Base-by-base conservation (phyloP, 495 filamentous ascomycete species). In the Tuber melanosporum region DNA sequence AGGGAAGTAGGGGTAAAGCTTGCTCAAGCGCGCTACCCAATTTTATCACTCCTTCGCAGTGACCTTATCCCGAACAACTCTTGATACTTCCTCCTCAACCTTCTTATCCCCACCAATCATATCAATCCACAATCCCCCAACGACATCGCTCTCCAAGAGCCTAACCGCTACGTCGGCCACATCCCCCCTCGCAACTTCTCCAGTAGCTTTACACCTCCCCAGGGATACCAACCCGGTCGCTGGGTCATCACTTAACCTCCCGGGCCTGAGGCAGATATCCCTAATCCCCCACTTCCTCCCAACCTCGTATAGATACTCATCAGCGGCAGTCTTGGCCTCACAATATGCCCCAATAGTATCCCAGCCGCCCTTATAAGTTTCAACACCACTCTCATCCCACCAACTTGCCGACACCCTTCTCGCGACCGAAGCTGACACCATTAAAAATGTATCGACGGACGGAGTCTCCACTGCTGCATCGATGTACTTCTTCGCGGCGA, bases 301-400 rank as follows among this genome's bases (percentile, higher is more conserved):
- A 62, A 79, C 79, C 26, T 77, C 75, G 75, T 90, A 91, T 76
- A 94, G 85, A 69, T 87, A 89, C 84, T 93, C 89, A 83, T 97
- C 93, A 1, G 92, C 92, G 19, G 89, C 90, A 5, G 91, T 82
- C 84, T 95, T 95, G 71, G 93, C 93, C 73, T 91, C 86, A 80
- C 89, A 90, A 84, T 95, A 95, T 2, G 84, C 85, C 70, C 89
- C 85, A 0, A 87, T 82, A 41, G 87, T 87, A 17, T 85, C 83
- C 81, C 90, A 91, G 15, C 85, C 84, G 73, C 88, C 83, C 22
- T 87, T 83, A 0, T 88, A 84, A 6, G 83, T 81, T 2, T 84
- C 84, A 88, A 90, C 91, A 44, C 87, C 85, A 22, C 86, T 87
- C 32, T 90, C 88, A n/a, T 85, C 80, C 88, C 91, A 92, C 92